Evolutionary conservation across 192 early-diverging fungal species (phyloP).

Genomic region (Coemansia sp.): DNA sequence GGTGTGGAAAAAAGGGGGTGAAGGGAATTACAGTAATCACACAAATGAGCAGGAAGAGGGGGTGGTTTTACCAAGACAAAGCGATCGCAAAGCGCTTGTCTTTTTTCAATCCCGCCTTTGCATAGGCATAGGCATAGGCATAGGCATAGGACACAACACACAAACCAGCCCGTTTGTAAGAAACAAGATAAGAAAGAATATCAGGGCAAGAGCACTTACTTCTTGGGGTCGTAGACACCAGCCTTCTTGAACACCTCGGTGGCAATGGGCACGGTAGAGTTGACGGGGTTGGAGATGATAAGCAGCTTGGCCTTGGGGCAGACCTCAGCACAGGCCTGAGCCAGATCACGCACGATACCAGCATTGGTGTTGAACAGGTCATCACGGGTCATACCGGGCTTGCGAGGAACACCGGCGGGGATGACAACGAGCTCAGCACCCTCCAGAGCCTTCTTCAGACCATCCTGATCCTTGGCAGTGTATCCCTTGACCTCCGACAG

Average conservation of each 20-base stretch:
- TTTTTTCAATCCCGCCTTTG: too few species aligned
- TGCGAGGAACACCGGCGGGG: slow-evolving; percentile 96
- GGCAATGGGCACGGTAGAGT: slow-evolving; percentile 94
- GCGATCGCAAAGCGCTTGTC: too few species aligned
- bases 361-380: slow-evolving; percentile 99
- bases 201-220: slow-evolving; percentile 11
- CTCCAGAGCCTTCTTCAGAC: slow-evolving; percentile 70
- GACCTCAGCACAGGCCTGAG: slow-evolving; percentile 70
- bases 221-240: slow-evolving; percentile 79
- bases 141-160: too few species aligned
- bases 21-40: too few species aligned
- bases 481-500: slow-evolving; percentile 73
- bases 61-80: too few species aligned
- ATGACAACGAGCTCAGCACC: slow-evolving; percentile 87
- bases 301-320: slow-evolving; percentile 84
- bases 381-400: slow-evolving; percentile 99
- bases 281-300: slow-evolving; percentile 94
- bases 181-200: background rate
- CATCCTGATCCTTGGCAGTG: slow-evolving; percentile 62
- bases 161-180: too few species aligned
- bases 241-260: slow-evolving; percentile 86
- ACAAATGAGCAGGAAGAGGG: too few species aligned
- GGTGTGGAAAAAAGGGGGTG: too few species aligned
- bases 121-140: too few species aligned
- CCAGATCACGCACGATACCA: slow-evolving; percentile 78